Base-by-base conservation (phyloP, 495 filamentous ascomycete genomes). In the Neurospora hispaniola region DNA sequence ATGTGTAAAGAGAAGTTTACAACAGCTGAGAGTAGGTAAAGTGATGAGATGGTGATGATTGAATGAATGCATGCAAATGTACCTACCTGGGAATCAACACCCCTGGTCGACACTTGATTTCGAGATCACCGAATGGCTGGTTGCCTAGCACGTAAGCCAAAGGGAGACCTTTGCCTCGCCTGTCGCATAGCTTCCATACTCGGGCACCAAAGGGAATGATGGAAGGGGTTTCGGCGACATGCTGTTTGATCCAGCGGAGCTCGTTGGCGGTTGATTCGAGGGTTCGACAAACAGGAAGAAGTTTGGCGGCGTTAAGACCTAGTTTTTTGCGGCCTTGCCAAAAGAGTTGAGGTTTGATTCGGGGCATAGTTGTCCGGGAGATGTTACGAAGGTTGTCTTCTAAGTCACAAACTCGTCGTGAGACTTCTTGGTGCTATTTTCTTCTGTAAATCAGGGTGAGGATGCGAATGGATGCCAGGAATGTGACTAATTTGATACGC, bases 141-240 rank as follows among this genome's bases (percentile, higher is more conserved):
- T 89, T 89, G 0, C 94, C 94, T 4, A 99, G 84, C 12, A 98
- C 87, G 77, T 98, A 99, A 78, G 98, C 96, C 8, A 99, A 82
- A 0, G 96, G 96, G 44, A 86, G 82, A 2, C 94, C 94, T 39
- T 74, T 80, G 3, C 88, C 85, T 46, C 96, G 86, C 43, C 86
- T 77, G 14, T 78, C 72, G 72, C 90, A 93, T 72, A 92, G 84
- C 1, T 79, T 74, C 42, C 77, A 77, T 0, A 92, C 78, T 5
- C 79, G 76, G 48, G 78, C 11, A n/a, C 44, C 46, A 0, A 39
- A 31, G 2, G 75, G 75, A 27, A 75, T 69, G 27, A 27, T 68
- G 16, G 77, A 79, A n/a, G 59, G 68, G 2, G 70, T 72, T 7
- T 42, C 44, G 38, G 44, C 42, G 66, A 76, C 71, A 71, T 92